Percentiles rank a stretch among this genome's conserved stretches.
Evolutionary conservation across 768 basidiomycete species (phyloP).

Genomic region (Trametes sanguinea): DNA sequence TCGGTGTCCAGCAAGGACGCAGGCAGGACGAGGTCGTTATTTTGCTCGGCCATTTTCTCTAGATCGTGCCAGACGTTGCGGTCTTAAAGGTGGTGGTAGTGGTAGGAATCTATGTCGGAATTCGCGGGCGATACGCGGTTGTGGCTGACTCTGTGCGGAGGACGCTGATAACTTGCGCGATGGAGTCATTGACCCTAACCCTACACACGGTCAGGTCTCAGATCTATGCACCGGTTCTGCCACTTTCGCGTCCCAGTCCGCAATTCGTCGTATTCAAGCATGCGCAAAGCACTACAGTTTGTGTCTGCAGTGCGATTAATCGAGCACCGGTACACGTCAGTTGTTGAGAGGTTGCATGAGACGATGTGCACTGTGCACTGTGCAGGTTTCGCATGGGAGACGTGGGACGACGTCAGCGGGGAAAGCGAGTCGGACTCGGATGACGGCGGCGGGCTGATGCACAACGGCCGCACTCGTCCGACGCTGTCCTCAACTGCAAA

Average conservation of each 20-base stretch:
- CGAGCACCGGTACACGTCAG: too few species aligned
- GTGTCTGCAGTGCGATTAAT: too few species aligned
- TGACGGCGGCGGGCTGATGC: background rate
- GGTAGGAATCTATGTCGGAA: background rate
- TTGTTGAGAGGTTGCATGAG: too few species aligned
- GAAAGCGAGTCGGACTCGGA: background rate
- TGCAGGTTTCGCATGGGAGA: too few species aligned
- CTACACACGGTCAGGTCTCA: background rate
- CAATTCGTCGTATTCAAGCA: too few species aligned
- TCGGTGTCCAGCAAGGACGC: constrained; percentile 87
- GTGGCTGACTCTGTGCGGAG: background rate
- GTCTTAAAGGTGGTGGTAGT: background rate
- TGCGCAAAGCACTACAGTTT: too few species aligned
- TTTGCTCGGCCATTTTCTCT: background rate
- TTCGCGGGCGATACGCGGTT: background rate
- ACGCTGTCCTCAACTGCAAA: too few species aligned
- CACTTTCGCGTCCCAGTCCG: background rate
- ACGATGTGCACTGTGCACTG: too few species aligned
- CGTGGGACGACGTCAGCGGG: too few species aligned
- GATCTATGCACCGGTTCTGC: background rate
- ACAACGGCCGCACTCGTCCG: too few species aligned
- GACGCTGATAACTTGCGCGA: background rate
- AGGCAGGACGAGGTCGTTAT: constrained; percentile 24
- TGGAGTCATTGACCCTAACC: constrained; percentile 17
- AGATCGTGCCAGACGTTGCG: background rate